Evolutionary conservation across 345 rosid genomes (phyloP).

Genomic region (Sonneratia alba): DNA sequence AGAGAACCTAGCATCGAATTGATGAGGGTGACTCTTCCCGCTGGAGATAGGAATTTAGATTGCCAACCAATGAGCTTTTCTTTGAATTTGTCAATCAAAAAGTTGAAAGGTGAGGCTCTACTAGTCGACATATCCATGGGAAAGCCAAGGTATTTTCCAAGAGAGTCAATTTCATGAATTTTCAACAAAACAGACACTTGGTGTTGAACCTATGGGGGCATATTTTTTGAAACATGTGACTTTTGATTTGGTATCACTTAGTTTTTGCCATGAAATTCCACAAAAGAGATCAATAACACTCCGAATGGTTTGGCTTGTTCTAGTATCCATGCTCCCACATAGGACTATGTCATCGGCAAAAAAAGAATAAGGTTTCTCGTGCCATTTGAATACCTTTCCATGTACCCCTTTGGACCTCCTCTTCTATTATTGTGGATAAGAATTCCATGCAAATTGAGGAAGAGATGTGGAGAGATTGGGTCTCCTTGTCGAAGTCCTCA

Average conservation of each 20-base stretch:
- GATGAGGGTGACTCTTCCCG: neutral
- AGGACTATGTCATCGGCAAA: neutral
- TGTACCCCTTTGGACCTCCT: neutral
- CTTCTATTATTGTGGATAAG: neutral
- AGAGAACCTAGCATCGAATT: neutral
- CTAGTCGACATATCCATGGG: neutral
- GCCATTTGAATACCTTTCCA: neutral
- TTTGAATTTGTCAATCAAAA: neutral
- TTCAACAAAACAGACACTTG: too few relatives aligned
- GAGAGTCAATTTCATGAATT: neutral
- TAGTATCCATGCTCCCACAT: neutral
- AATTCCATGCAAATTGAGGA: neutral
- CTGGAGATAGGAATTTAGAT: neutral
- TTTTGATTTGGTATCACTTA: neutral
- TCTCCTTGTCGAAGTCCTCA: neutral
- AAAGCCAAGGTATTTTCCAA: neutral
- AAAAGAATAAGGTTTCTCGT: neutral
- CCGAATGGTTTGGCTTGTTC: neutral
- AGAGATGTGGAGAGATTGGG: neutral
- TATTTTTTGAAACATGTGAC: neutral
- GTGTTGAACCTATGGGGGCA: too few relatives aligned
- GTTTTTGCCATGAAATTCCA: neutral
- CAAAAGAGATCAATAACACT: neutral
- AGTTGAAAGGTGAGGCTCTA: neutral
- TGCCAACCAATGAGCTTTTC: neutral